Conservation (phyloP, 345 rosid species). For the Populus euphratica region DNA sequence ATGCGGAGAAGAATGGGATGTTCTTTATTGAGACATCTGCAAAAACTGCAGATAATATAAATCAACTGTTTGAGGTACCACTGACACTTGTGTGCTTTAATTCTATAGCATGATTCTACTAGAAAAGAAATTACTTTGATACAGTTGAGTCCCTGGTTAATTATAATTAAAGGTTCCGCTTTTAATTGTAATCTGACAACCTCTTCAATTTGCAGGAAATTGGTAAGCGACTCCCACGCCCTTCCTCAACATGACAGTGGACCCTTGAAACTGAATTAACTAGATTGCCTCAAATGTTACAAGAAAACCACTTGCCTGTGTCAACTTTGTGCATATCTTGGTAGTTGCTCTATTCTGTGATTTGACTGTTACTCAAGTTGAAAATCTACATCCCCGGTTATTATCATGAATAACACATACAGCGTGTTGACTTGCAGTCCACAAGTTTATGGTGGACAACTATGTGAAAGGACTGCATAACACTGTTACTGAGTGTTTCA, state of each 20-base stretch:
- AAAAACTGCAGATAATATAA: conserved; percentile 93
- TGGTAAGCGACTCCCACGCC: conserved; percentile 82
- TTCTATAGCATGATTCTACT: not conserved
- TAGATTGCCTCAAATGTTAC: not conserved
- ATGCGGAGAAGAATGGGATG: conserved; percentile 96
- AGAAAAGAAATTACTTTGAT: not conserved
- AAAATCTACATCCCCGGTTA: not conserved
- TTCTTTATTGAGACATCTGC: conserved; percentile 98
- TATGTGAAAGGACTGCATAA: not conserved
- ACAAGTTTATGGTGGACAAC: not conserved
- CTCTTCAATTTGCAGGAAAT: conserved; percentile 62
- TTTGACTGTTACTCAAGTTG: not conserved
- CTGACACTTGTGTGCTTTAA: not conserved
- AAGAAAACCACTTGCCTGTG: conserved; percentile 9
- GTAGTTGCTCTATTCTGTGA: conserved; percentile 2
- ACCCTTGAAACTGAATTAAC: conserved; percentile 7
- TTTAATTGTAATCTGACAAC: not conserved
- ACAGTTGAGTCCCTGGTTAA: not conserved
- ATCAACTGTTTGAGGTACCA: conserved; percentile 81
- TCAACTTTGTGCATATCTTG: conserved; percentile 30
- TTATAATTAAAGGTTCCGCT: not conserved
- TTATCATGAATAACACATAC: not conserved
- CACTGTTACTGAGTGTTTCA: not conserved
- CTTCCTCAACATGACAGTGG: conserved; percentile 47
- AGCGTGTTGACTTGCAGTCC: not conserved